phyloP scores from a whole-genome alignment of 345 rosid genomes.

The Gynandropsis gynandra region DNA sequence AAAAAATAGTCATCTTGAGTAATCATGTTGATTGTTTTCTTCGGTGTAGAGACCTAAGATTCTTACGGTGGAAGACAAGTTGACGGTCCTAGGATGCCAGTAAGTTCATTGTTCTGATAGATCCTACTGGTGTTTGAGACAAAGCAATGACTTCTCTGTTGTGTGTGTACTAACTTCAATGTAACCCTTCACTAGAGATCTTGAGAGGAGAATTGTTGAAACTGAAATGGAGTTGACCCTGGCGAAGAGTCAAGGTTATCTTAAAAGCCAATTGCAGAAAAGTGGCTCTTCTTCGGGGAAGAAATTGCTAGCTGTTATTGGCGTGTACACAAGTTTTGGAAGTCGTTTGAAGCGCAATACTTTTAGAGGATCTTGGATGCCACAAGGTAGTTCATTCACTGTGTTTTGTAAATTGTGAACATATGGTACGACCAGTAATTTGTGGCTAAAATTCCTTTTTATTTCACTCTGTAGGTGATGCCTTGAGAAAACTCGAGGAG shows the following conservation, averaged over 20 bases:
- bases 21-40: background rate
- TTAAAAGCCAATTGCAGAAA: slow-evolving; percentile 39
- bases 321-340: slow-evolving; percentile 94
- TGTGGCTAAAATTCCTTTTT: background rate
- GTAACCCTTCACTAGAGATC: slow-evolving; percentile 48
- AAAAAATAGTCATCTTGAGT: background rate
- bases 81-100: slow-evolving; percentile 80
- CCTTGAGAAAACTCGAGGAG: slow-evolving; percentile 74
- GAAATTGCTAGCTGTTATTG: slow-evolving; percentile 83
- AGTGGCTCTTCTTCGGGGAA: slow-evolving; percentile 42
- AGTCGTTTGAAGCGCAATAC: slow-evolving; percentile 64
- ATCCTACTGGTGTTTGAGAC: background rate
- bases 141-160: background rate
- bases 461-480: slow-evolving; percentile 45
- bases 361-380: slow-evolving; percentile 96
- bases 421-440: background rate
- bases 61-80: slow-evolving; percentile 78
- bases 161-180: background rate
- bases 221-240: slow-evolving; percentile 91
- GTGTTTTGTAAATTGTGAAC: background rate
- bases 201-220: slow-evolving; percentile 80
- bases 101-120: slow-evolving; percentile 30
- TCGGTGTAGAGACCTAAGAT: slow-evolving; percentile 78
- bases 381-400: slow-evolving; percentile 45
- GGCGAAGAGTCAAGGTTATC: slow-evolving; percentile 90